Base-by-base conservation (phyloP, 495 filamentous ascomycete species). In the Aspergillus affinis region DNA sequence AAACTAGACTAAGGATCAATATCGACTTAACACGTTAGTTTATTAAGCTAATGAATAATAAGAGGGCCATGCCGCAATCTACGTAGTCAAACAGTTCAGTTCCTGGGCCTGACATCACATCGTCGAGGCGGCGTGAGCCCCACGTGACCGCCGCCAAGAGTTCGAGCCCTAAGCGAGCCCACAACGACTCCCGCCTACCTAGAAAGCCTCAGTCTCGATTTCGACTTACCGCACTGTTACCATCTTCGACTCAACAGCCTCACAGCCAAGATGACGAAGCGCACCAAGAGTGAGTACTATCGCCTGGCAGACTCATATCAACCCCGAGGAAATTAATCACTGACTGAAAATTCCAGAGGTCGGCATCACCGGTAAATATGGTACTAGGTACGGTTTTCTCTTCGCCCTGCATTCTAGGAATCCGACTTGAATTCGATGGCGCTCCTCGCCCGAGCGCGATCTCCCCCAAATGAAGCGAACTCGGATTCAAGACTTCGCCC, bases 211-310 rank as follows among this genome's bases (percentile, higher is more conserved):
- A 67, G 69, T 66, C 72, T 74, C 65, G 69, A 69, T 65, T 75
- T 78, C 65, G 71, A 75, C 69, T 72, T 73, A 67, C 69, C 66
- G 73, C 66, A 71, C 69, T 70, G 64, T 72, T 70, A 69, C 71
- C 72, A 75, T 75, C 74, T 76, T 77, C 70, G 75, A 71, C 72
- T 73, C 66, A 69, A 70, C 73, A 75, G 71, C 72, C 71, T 68
- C 69, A 72, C 62, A 75, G 72, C 66, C 84, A 91, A 87, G 77
- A 96, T 96, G 92, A 93, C 92, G 72, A 96, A 96, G 84, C 86
- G 92, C 82, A 96, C 92, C 57, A 96, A 96, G 89, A 96, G 82
- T 85, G 75, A 70, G 81, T 75, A 58, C 32, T 12, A 18, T 44
- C 13, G 4, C 29, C 47, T 51, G 13, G 47, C 47, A 48, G 19